Evolutionary conservation across 2,329 filamentous ascomycete genomes (phyloP).

Genomic region (Gaeumannomyces tritici): DNA sequence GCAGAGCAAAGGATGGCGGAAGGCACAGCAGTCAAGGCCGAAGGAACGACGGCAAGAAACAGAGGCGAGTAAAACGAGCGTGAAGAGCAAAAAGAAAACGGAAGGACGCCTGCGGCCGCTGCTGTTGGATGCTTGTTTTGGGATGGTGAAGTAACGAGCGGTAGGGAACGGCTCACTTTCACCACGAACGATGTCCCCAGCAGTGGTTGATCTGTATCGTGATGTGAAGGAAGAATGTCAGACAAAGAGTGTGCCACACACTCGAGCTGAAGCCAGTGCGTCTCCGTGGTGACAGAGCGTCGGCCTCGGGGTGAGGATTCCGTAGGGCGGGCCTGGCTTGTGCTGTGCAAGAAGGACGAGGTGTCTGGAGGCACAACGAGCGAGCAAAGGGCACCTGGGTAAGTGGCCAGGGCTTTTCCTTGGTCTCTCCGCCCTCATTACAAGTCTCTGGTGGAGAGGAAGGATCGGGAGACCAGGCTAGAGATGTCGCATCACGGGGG

Average conservation of each 20-base stretch:
- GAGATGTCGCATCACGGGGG: not conserved
- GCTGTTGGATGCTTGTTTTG: not conserved
- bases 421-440: not conserved
- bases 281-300: not conserved
- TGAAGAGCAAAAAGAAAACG: constrained; percentile 1
- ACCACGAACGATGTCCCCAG: constrained; percentile 27
- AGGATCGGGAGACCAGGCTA: not conserved
- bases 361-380: not conserved
- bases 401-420: no score
- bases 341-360: not conserved
- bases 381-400: not conserved
- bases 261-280: not conserved
- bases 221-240: not conserved
- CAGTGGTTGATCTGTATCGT: not conserved
- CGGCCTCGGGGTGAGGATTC: not conserved
- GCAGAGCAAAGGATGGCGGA: not conserved
- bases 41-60: not conserved
- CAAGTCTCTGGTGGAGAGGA: no score
- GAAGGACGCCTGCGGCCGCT: constrained; percentile 48
- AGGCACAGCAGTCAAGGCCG: not conserved
- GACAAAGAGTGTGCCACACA: not conserved
- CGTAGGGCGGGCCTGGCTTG: not conserved
- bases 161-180: constrained; percentile 32
- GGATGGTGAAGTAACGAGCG: constrained; percentile 27
- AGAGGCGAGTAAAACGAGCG: not conserved